Conservation (phyloP, 208 protist species). For the Acanthamoeba polyphaga region DNA sequence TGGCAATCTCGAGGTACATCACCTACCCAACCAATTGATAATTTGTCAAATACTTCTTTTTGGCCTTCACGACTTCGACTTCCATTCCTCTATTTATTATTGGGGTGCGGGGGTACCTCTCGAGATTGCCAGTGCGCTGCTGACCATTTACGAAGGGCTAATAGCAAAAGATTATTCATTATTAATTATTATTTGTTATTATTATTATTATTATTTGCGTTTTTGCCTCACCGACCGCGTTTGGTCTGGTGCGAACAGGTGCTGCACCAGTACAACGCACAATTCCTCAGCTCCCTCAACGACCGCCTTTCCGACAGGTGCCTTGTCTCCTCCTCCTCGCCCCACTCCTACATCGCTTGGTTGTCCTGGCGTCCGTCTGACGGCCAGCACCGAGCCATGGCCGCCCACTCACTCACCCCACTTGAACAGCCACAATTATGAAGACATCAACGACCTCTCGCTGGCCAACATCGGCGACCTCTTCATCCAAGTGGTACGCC, state of each 20-base stretch:
- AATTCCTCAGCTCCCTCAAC: slow-evolving; percentile 44
- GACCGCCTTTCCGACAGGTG: neutral
- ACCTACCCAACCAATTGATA: too few species aligned
- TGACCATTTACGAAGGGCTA: too few species aligned
- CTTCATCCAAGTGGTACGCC: slow-evolving; percentile 37
- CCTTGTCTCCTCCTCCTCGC: neutral
- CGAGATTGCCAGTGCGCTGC: too few species aligned
- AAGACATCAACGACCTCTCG: slow-evolving; percentile 36
- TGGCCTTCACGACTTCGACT: too few species aligned
- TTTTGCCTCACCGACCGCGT: neutral
- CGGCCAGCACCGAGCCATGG: too few species aligned
- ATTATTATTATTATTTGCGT: neutral
- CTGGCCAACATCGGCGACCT: slow-evolving; percentile 52
- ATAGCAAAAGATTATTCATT: neutral
- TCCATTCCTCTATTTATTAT: too few species aligned
- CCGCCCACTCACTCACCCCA: neutral
- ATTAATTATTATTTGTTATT: neutral
- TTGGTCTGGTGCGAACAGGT: neutral
- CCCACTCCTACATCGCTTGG: neutral
- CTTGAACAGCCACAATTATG: neutral
- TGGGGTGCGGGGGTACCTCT: too few species aligned
- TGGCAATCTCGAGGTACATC: slow-evolving; percentile 51
- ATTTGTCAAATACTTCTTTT: too few species aligned
- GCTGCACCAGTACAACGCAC: slow-evolving; percentile 30
- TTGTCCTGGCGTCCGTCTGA: too few species aligned